Percentiles rank a stretch among this genome's conserved stretches.
Conservation (phyloP, 306 rosid species). For the Cicer cuneatum region DNA sequence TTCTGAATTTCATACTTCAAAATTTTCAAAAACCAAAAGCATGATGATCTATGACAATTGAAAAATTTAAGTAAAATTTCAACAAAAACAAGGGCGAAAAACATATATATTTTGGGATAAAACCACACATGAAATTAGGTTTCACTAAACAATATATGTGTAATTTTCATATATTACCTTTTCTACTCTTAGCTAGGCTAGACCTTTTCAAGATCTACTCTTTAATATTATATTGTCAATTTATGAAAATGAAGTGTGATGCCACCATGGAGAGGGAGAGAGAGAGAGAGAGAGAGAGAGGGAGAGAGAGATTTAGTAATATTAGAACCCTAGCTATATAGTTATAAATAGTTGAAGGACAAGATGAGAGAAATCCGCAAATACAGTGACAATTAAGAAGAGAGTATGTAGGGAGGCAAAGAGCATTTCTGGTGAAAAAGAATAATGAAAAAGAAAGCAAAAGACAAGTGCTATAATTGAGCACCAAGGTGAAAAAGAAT, state of each 20-base stretch:
- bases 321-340: conserved; percentile 57
- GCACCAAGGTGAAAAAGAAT: conserved; percentile 45
- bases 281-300: neutral
- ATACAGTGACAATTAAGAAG: conserved; percentile 54
- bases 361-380: conserved; percentile 52
- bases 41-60: conserved; percentile 31
- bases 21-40: conserved; percentile 28
- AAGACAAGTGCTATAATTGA: conserved; percentile 43
- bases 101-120: neutral
- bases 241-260: neutral
- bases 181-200: conserved; percentile 24
- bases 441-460: conserved; percentile 42
- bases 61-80: conserved; percentile 26
- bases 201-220: conserved; percentile 57
- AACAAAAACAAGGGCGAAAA: neutral
- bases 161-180: conserved; percentile 49
- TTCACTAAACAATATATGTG: conserved; percentile 31
- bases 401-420: conserved; percentile 65
- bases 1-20: conserved; percentile 11
- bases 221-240: conserved; percentile 30
- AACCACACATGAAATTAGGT: conserved; percentile 18
- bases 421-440: conserved; percentile 55
- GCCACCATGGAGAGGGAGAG: neutral
- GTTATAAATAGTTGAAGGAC: conserved; percentile 46
- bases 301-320: neutral